Conservation (phyloP, 2,329 filamentous ascomycete genomes). For the Fusarium phyllophilum region DNA sequence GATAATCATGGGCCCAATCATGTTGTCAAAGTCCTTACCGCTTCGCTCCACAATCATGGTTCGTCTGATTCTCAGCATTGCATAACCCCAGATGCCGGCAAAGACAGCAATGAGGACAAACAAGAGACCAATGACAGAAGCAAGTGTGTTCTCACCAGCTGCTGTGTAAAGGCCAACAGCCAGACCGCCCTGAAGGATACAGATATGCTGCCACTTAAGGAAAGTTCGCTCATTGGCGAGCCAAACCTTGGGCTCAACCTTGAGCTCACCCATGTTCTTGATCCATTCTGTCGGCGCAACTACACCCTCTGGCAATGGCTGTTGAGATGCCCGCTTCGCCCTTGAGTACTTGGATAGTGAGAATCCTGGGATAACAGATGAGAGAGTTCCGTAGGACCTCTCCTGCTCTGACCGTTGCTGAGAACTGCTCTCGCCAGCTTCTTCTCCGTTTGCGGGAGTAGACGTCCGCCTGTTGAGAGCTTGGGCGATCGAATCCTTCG, state of each 20-base stretch:
- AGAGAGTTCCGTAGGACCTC: constrained; percentile 66
- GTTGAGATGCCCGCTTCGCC: constrained; percentile 58
- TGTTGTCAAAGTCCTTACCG: constrained; percentile 92
- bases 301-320: constrained; percentile 84
- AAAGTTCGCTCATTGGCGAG: constrained; percentile 98
- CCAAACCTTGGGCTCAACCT: constrained; percentile 98
- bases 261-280: constrained; percentile 91
- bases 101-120: constrained; percentile 87
- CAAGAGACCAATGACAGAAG: constrained; percentile 80
- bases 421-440: constrained; percentile 49
- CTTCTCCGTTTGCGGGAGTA: constrained; percentile 44
- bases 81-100: constrained; percentile 87
- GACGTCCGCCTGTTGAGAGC: constrained; percentile 43
- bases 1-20: constrained; percentile 84
- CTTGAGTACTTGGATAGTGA: constrained; percentile 81
- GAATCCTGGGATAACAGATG: constrained; percentile 82
- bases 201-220: constrained; percentile 98
- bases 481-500: constrained; percentile 49
- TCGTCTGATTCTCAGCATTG: constrained; percentile 79
- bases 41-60: constrained; percentile 86
- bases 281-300: constrained; percentile 86
- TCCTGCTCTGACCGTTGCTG: constrained; percentile 49
- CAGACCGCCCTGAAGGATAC: constrained; percentile 84
- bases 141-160: constrained; percentile 81
- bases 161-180: constrained; percentile 90